Conservation (phyloP, 208 protist species). For the Wallacemonas sp. region DNA sequence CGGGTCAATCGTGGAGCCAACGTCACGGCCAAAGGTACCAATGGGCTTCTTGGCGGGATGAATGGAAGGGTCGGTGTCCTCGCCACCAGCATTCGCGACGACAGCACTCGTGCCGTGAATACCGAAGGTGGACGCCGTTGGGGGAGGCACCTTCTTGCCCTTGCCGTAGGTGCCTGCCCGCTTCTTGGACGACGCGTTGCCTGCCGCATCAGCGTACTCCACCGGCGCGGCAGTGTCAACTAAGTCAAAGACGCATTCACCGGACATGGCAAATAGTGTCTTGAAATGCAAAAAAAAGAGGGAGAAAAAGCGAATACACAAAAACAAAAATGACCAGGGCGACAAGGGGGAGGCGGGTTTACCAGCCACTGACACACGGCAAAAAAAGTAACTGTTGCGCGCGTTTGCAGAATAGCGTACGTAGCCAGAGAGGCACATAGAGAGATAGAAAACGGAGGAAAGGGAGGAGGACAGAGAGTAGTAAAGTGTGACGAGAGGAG, state of each 20-base stretch:
- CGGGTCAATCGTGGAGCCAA: constrained; percentile 59
- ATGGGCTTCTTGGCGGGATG: constrained; percentile 82
- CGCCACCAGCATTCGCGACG: constrained; percentile 78
- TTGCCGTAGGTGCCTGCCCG: constrained; percentile 36
- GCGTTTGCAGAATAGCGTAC: no score
- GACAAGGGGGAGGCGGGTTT: no score
- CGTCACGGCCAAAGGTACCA: constrained; percentile 77
- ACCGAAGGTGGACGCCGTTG: constrained; percentile 87
- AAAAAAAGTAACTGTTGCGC: no score
- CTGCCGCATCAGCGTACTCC: constrained; percentile 5
- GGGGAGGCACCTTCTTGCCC: constrained; percentile 51
- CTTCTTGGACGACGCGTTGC: background rate
- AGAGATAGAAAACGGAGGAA: no score
- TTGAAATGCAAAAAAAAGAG: constrained; percentile 12
- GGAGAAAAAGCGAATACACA: background rate
- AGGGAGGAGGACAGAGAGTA: no score
- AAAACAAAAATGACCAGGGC: constrained; percentile 10
- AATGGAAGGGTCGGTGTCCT: constrained; percentile 73
- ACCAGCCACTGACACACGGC: no score
- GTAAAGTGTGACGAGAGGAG: no score
- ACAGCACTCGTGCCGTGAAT: constrained; percentile 87
- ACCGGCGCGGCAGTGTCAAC: constrained; percentile 35
- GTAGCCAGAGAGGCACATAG: no score
- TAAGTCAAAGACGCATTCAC: constrained; percentile 85
- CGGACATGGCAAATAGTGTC: constrained; percentile 57